These are phyloP conservation scores for Hsuehochloa calcarea DNA, from an alignment of 176 grass and related monocot genomes.

Conservation along the genomic window DNA sequence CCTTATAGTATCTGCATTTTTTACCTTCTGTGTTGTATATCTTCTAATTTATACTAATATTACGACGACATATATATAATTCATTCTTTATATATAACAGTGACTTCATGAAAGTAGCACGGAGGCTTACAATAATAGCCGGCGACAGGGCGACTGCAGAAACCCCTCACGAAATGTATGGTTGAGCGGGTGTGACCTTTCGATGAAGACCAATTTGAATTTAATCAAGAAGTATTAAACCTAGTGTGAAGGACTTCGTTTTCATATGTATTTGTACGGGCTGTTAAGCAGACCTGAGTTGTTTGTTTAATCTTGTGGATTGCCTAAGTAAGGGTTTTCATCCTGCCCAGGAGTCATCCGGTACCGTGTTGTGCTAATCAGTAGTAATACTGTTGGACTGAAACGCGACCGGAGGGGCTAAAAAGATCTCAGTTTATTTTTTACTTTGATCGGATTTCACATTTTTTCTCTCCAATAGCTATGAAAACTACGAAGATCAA, in stretches of 20 bases:
- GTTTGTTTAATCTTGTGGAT: conserved; percentile 6
- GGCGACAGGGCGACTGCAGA: conserved; percentile 30
- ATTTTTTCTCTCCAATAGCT: no score
- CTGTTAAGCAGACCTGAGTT: not conserved
- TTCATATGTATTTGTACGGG: conserved; percentile 1
- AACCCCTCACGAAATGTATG: conserved; percentile 41
- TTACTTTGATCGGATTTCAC: no score
- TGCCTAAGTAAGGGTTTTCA: not conserved
- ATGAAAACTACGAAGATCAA: no score
- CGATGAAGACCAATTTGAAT: not conserved
- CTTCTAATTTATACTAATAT: not conserved
- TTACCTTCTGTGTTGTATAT: not conserved
- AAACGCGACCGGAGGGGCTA: no score
- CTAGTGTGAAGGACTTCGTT: not conserved
- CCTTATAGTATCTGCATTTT: not conserved
- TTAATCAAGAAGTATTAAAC: conserved; percentile 10
- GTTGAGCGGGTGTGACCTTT: conserved; percentile 35
- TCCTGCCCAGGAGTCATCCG: not conserved
- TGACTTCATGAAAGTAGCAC: conserved; percentile 72
- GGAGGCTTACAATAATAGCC: conserved; percentile 62
- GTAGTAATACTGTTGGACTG: no score
- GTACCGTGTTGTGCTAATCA: not conserved
- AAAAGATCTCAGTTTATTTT: no score
- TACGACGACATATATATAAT: not conserved
- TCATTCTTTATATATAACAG: conserved; percentile 29